Evolutionary conservation across 352 stramenopile genomes (phyloP).

Genomic region (Phytophthora idaei): DNA sequence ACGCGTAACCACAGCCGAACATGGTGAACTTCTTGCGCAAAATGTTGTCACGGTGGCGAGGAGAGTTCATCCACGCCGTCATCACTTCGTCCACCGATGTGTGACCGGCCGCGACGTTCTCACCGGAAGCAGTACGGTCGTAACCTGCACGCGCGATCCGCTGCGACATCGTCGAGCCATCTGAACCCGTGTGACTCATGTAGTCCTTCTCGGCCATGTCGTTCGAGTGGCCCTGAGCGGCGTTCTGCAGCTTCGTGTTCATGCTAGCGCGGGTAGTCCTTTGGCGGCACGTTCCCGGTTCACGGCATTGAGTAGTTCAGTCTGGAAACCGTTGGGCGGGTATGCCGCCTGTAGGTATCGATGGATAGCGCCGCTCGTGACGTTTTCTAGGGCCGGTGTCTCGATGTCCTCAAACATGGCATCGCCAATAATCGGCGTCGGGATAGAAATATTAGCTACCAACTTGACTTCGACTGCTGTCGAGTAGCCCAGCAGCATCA

Average conservation of each 20-base stretch:
- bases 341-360: slow-evolving; percentile 30
- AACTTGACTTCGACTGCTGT: slow-evolving; percentile 13
- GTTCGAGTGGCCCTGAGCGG: slow-evolving; percentile 36
- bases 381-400: slow-evolving; percentile 4
- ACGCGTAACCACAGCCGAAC: slow-evolving; percentile 45
- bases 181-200: slow-evolving; percentile 58
- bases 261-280: slow-evolving; percentile 36
- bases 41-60: slow-evolving; percentile 57
- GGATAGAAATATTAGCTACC: slow-evolving; percentile 13
- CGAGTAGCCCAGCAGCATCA: slow-evolving; percentile 14
- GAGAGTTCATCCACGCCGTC: slow-evolving; percentile 59
- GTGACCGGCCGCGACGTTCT: slow-evolving; percentile 66
- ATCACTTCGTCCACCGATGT: slow-evolving; percentile 46
- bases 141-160: slow-evolving; percentile 51
- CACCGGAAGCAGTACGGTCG: slow-evolving; percentile 46
- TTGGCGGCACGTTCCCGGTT: slow-evolving; percentile 52
- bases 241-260: slow-evolving; percentile 43
- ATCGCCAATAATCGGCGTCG: slow-evolving; percentile 26
- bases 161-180: slow-evolving; percentile 42
- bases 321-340: slow-evolving; percentile 27
- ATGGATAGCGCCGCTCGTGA: background rate
- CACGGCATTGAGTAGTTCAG: slow-evolving; percentile 50
- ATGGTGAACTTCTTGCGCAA: slow-evolving; percentile 42
- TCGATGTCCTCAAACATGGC: slow-evolving; percentile 31
- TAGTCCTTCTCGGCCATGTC: slow-evolving; percentile 56